Evolutionary conservation across 179 eudicot species (phyloP).

Genomic region (Corrigiola litoralis): DNA sequence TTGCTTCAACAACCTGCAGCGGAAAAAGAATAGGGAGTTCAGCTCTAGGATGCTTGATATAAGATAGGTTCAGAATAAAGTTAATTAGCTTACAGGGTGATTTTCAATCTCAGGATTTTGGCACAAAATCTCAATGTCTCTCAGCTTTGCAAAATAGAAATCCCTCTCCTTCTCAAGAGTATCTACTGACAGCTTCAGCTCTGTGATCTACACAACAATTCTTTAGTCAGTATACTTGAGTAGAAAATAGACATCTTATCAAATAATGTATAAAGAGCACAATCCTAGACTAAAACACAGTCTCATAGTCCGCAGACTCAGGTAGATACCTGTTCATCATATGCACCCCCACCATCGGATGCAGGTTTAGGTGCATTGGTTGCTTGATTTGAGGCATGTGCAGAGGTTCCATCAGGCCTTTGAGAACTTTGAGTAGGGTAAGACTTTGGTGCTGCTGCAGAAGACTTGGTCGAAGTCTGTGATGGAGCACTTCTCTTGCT

Average conservation of each 20-base stretch:
- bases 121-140: constrained; percentile 86
- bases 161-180: constrained; percentile 92
- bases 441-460: constrained; percentile 37
- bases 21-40: neutral
- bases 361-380: constrained; percentile 49
- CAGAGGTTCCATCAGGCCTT: constrained; percentile 43
- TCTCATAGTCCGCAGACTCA: neutral
- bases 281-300: neutral
- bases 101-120: constrained; percentile 70
- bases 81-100: constrained; percentile 40
- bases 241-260: neutral
- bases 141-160: constrained; percentile 82
- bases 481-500: constrained; percentile 53
- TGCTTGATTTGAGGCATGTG: constrained; percentile 36
- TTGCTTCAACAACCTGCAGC: constrained; percentile 64
- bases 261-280: neutral
- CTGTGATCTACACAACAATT: constrained; percentile 61
- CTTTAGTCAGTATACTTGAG: neutral
- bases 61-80: neutral
- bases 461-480: constrained; percentile 43
- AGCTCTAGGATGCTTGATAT: neutral
- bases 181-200: constrained; percentile 76
- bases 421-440: constrained; percentile 46
- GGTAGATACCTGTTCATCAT: constrained; percentile 62
- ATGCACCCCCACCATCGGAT: constrained; percentile 36